Evolutionary conservation across 768 basidiomycete species (phyloP).

Genomic region (Lentinula boryana): DNA sequence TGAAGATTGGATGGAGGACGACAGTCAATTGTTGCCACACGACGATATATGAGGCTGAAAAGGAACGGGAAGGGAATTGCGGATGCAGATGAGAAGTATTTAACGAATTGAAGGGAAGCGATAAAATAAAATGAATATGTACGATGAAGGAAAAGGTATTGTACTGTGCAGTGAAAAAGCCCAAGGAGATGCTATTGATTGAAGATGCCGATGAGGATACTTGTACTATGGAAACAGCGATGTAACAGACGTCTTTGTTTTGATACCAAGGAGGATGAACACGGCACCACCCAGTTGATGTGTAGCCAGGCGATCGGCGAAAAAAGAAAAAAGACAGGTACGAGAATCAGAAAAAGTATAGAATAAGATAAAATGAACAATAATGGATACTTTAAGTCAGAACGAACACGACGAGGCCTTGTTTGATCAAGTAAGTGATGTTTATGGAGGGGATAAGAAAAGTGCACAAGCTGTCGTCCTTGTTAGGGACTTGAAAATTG

Average conservation of each 20-base stretch:
- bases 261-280: constrained; percentile 6
- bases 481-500: neutral
- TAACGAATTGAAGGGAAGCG: constrained; percentile 17
- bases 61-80: constrained; percentile 8
- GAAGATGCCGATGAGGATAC: constrained; percentile 6
- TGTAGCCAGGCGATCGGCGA: constrained; percentile 15
- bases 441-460: constrained; percentile 31
- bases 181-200: constrained; percentile 4
- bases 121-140: constrained; percentile 9
- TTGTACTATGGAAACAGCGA: constrained; percentile 7
- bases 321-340: constrained; percentile 9
- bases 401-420: constrained; percentile 35
- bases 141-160: constrained; percentile 4
- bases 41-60: constrained; percentile 4
- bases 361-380: constrained; percentile 76
- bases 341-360: constrained; percentile 15
- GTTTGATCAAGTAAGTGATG: neutral
- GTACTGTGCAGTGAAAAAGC: constrained; percentile 5
- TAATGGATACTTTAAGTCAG: constrained; percentile 64
- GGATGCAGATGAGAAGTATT: constrained; percentile 11
- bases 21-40: constrained; percentile 7
- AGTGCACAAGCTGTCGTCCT: constrained; percentile 19
- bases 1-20: neutral
- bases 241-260: constrained; percentile 7
- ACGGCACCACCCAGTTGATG: constrained; percentile 1